Conservation (phyloP, 225 moss, liverwort and hornwort genomes). For the Bryum argenteum region DNA sequence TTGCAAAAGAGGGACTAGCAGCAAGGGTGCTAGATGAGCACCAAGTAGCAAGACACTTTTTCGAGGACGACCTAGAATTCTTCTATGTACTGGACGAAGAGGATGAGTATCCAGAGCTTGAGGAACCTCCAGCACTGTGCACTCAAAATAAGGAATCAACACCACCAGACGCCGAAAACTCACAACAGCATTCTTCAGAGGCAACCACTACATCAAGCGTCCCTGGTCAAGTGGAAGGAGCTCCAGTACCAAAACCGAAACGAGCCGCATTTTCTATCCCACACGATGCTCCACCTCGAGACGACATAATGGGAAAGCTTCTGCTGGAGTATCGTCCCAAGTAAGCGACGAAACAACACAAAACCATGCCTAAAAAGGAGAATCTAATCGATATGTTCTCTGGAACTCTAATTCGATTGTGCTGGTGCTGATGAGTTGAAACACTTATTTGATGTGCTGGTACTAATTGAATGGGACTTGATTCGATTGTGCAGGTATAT, state of each 20-base stretch:
- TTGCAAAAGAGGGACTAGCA: constrained; percentile 93
- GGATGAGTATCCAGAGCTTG: constrained; percentile 44
- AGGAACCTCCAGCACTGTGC: constrained; percentile 34
- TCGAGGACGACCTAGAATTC: constrained; percentile 73
- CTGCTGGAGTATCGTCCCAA: constrained; percentile 76
- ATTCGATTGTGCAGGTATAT: constrained; percentile 67
- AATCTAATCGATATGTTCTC: no score
- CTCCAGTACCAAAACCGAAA: constrained; percentile 48
- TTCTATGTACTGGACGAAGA: constrained; percentile 78
- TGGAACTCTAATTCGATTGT: no score
- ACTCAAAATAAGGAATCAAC: constrained; percentile 14
- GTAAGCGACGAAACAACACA: constrained; percentile 36
- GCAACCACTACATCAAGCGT: constrained; percentile 25
- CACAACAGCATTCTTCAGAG: constrained; percentile 1
- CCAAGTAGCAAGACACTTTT: constrained; percentile 81
- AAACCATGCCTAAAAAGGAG: no score
- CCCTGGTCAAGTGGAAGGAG: constrained; percentile 23
- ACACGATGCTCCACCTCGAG: constrained; percentile 78
- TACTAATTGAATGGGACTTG: background rate
- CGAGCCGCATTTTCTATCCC: constrained; percentile 66
- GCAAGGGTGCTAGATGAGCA: constrained; percentile 94
- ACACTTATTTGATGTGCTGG: constrained; percentile 9
- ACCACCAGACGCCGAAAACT: constrained; percentile 3
- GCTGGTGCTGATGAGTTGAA: constrained; percentile 2
- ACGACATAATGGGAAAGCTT: constrained; percentile 81